Conservation (phyloP, 768 basidiomycete species). For the Gautieria morchelliformis region DNA sequence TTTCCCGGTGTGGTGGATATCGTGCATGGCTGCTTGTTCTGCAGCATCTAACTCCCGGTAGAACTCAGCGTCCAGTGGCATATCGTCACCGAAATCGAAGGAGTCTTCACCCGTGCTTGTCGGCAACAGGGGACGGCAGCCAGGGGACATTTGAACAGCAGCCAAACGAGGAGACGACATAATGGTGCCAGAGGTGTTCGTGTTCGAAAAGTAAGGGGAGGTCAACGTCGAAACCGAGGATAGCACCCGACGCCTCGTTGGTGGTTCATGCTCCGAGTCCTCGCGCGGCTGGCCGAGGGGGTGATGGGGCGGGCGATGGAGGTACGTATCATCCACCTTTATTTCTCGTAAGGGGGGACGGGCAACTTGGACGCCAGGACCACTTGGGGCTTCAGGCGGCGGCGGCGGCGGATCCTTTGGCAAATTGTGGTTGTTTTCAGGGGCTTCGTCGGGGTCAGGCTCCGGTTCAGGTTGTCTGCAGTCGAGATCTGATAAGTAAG, state of each 20-base stretch:
- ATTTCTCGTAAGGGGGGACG: constrained; percentile 16
- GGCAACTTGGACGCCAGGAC: background rate
- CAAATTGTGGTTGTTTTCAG: background rate
- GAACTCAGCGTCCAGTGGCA: constrained; percentile 15
- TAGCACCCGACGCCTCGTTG: constrained; percentile 29
- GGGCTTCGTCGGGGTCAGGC: background rate
- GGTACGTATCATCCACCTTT: constrained; percentile 18
- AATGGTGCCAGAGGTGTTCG: background rate
- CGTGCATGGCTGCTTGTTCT: constrained; percentile 19
- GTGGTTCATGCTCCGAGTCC: constrained; percentile 32
- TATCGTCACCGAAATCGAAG: background rate
- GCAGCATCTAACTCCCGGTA: constrained; percentile 29
- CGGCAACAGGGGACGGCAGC: background rate
- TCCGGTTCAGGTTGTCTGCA: constrained; percentile 4
- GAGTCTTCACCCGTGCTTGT: constrained; percentile 1
- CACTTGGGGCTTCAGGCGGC: constrained; percentile 9
- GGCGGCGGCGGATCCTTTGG: constrained; percentile 1
- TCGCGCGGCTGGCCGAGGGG: constrained; percentile 24
- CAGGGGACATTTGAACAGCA: background rate
- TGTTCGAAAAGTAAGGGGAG: background rate
- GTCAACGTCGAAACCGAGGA: constrained; percentile 6
- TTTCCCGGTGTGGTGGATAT: constrained; percentile 16
- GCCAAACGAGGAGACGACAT: background rate
- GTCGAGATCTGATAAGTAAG: background rate
- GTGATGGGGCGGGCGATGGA: constrained; percentile 15